phyloP scores from a whole-genome alignment of 192 early-diverging fungal genomes.

The Rhizoclosmatium sp. region DNA sequence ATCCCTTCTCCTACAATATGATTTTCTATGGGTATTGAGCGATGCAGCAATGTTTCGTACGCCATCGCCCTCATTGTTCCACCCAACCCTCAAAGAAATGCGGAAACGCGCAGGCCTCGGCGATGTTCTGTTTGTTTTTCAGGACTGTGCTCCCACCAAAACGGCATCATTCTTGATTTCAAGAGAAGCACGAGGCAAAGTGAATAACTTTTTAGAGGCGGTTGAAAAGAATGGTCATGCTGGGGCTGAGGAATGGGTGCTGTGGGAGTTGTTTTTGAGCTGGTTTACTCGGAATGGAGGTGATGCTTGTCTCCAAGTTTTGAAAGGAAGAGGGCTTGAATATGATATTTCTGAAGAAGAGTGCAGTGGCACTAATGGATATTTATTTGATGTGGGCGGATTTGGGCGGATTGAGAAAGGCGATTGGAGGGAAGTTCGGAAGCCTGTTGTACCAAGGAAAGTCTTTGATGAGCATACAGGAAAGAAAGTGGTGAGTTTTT shows the following conservation, averaged over 20 bases:
- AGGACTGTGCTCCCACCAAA: background rate
- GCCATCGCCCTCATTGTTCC: background rate
- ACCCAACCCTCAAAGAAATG: background rate
- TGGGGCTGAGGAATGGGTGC: background rate
- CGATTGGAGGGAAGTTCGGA: no score
- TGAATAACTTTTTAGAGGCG: background rate
- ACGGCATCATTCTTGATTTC: slow-evolving; percentile 6
- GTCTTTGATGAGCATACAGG: no score
- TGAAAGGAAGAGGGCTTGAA: background rate
- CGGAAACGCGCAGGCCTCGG: slow-evolving; percentile 10
- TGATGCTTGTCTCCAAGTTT: background rate
- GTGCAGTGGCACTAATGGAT: background rate
- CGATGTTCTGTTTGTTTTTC: slow-evolving; percentile 2
- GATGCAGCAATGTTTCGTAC: background rate
- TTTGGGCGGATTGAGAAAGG: no score
- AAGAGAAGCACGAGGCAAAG: background rate
- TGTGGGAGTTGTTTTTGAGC: slow-evolving; percentile 10
- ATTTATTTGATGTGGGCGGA: background rate
- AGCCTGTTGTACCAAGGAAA: no score
- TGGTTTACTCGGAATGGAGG: slow-evolving; percentile 12
- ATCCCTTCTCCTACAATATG: background rate
- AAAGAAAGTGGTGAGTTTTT: no score
- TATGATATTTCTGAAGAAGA: background rate
- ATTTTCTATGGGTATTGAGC: slow-evolving; percentile 21
- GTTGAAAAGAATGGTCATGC: background rate